Percentiles rank a stretch among this genome's conserved stretches.
phyloP scores from a whole-genome alignment of 2,329 filamentous ascomycete species.

The Neocucurbitaria cava region DNA sequence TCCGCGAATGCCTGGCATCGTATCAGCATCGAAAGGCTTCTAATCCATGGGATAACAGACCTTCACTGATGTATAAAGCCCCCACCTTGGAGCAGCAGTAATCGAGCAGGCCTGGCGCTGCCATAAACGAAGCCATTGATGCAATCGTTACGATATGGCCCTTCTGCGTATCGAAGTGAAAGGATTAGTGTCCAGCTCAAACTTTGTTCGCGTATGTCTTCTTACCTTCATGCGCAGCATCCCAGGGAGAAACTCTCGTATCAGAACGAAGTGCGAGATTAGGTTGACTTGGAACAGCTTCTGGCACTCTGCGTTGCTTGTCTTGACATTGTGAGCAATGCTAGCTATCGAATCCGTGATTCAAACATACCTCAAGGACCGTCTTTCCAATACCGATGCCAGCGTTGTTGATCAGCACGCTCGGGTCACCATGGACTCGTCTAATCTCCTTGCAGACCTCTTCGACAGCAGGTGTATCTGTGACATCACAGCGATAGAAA shows the following conservation, averaged over 20 bases:
- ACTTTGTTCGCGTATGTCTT: background rate
- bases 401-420: slow-evolving; percentile 43
- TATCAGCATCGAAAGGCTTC: background rate
- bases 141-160: slow-evolving; percentile 41
- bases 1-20: slow-evolving; percentile 24
- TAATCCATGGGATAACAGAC: slow-evolving; percentile 5
- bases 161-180: slow-evolving; percentile 8
- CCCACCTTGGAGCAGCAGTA: slow-evolving; percentile 39
- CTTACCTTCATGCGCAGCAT: slow-evolving; percentile 30
- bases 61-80: slow-evolving; percentile 38
- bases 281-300: slow-evolving; percentile 40
- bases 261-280: slow-evolving; percentile 35
- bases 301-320: slow-evolving; percentile 32
- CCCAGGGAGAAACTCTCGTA: slow-evolving; percentile 39
- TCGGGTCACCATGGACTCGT: slow-evolving; percentile 28
- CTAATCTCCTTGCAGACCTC: slow-evolving; percentile 28
- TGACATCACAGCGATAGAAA: slow-evolving; percentile 38
- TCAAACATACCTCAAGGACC: slow-evolving; percentile 21
- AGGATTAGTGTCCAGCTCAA: background rate
- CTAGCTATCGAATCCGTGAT: background rate
- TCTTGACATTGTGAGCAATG: slow-evolving; percentile 16
- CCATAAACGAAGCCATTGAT: slow-evolving; percentile 37
- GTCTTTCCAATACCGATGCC: slow-evolving; percentile 32
- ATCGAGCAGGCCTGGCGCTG: slow-evolving; percentile 31
- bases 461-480: slow-evolving; percentile 22